Conservation (phyloP, 768 basidiomycete genomes). For the Pleurotus djamor region DNA sequence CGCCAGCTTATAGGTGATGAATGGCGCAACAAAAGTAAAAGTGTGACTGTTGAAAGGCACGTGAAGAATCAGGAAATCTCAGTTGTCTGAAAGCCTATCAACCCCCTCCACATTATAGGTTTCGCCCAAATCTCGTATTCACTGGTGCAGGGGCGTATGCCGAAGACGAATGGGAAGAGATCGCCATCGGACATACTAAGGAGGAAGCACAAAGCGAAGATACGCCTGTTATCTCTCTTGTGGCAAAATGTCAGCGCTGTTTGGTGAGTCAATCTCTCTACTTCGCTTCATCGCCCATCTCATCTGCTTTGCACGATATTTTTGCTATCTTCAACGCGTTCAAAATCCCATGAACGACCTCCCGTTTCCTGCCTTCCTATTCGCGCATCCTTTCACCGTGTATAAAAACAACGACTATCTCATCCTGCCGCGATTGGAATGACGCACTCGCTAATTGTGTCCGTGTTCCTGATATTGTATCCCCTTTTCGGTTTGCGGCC, state of each 20-base stretch:
- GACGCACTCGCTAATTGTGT: not conserved
- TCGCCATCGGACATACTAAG: conserved; percentile 38
- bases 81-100: not conserved
- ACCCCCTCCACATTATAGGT: conserved; percentile 36
- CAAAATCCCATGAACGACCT: not conserved
- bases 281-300: not conserved
- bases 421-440: not conserved
- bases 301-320: not conserved
- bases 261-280: conserved; percentile 44
- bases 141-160: conserved; percentile 66
- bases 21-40: conserved; percentile 43
- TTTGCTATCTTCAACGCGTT: conserved; percentile 6
- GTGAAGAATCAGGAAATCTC: conserved; percentile 11
- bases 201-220: conserved; percentile 18
- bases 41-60: conserved; percentile 58
- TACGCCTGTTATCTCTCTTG: conserved; percentile 49
- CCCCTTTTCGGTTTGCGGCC: not conserved
- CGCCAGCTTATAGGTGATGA: conserved; percentile 43
- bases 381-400: not conserved
- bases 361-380: not conserved
- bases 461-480: not conserved
- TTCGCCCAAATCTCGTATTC: conserved; percentile 76
- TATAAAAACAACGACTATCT: not conserved
- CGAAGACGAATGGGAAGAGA: conserved; percentile 69
- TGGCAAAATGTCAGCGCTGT: conserved; percentile 71